Evolutionary conservation across 345 rosid genomes (phyloP).

Genomic region (Orychophragmus violaceus): DNA sequence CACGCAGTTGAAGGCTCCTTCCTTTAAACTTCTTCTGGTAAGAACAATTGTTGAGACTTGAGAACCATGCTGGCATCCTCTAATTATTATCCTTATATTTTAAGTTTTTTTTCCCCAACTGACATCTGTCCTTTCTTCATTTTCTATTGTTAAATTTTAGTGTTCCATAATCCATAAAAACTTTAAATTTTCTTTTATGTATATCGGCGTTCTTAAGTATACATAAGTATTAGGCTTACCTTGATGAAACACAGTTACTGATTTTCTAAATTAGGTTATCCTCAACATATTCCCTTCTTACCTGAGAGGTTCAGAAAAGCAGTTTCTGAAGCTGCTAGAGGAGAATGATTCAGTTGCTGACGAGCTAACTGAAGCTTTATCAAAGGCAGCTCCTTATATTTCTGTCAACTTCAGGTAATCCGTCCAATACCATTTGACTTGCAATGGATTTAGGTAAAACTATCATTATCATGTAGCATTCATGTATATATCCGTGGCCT

Average conservation of each 20-base stretch:
- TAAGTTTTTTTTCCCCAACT: background rate
- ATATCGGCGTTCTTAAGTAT: background rate
- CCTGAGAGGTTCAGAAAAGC: conserved; percentile 64
- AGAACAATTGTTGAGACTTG: conserved; percentile 22
- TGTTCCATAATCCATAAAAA: background rate
- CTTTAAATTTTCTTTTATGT: background rate
- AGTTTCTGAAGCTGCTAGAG: conserved; percentile 44
- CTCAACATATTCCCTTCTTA: conserved; percentile 61
- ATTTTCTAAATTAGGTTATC: conserved; percentile 43
- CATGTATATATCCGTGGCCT: background rate
- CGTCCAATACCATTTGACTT: conserved; percentile 12
- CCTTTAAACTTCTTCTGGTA: conserved; percentile 71
- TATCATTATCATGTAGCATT: conserved; percentile 3
- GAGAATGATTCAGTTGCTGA: conserved; percentile 40
- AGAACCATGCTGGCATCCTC: conserved; percentile 8
- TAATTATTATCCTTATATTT: background rate
- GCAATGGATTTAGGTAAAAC: conserved; percentile 1
- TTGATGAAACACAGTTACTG: background rate
- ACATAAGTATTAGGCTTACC: conserved; percentile 1
- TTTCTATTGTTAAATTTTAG: background rate
- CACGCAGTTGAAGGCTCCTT: conserved; percentile 40
- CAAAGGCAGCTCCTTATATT: conserved; percentile 63
- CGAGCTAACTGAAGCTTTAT: conserved; percentile 49
- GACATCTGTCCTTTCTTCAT: background rate
- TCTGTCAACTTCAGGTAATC: conserved; percentile 61